phyloP scores from a whole-genome alignment of 2,329 filamentous ascomycete species.

The Trichothecium sympodiale region DNA sequence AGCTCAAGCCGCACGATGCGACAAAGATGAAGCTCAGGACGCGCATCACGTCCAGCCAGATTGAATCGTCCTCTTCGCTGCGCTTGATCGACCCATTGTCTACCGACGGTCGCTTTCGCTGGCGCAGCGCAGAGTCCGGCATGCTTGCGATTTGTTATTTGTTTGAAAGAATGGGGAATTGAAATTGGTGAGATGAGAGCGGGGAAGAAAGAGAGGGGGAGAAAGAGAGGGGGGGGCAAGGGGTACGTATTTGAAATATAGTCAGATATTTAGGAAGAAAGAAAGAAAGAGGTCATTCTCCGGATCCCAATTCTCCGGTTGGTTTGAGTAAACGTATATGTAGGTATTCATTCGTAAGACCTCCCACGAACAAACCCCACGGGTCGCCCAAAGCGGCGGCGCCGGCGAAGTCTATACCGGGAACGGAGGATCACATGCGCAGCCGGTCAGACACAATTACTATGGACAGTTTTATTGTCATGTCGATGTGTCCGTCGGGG shows the following conservation, averaged over 20 bases:
- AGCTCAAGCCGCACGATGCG: conserved; percentile 60
- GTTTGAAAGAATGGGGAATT: not conserved
- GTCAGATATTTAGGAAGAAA: no score
- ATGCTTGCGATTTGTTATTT: conserved; percentile 12
- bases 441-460: no score
- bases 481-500: no score
- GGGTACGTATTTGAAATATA: no score
- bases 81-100: conserved; percentile 10
- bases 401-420: no score
- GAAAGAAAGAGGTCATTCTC: no score
- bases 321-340: no score
- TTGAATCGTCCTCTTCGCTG: conserved; percentile 18
- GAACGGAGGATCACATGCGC: no score
- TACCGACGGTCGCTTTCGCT: conserved; percentile 24
- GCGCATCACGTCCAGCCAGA: conserved; percentile 56
- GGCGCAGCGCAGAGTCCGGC: conserved; percentile 29
- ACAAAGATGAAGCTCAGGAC: conserved; percentile 56
- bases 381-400: no score
- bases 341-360: no score
- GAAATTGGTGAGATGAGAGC: not conserved
- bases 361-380: no score
- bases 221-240: not conserved
- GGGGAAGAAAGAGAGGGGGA: not conserved
- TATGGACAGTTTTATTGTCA: not conserved
- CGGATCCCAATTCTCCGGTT: no score